Percentiles rank a stretch among this genome's conserved stretches.
Evolutionary conservation across 164 flowering plant species (phyloP).

Genomic region (Chloranthus sessilifolius): DNA sequence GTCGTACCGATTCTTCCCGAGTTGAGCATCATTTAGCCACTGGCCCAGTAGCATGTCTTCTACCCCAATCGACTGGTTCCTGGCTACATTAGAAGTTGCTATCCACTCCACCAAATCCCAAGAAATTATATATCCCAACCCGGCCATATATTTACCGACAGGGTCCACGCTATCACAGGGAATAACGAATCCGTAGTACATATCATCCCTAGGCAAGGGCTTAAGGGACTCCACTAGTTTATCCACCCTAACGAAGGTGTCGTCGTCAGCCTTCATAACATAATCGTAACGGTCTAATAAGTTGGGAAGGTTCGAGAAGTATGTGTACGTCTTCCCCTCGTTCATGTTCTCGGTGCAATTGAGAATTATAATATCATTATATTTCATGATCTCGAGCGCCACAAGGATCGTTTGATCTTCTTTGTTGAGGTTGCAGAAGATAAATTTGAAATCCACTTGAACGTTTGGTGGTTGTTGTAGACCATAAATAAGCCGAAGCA

Average conservation of each 20-base stretch:
- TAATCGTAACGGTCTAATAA: conserved; percentile 9
- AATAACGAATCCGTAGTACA: conserved; percentile 15
- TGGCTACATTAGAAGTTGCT: conserved; percentile 1
- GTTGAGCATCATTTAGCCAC: conserved; percentile 6
- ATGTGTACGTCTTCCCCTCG: conserved; percentile 73
- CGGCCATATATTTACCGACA: conserved; percentile 6
- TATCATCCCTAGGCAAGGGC: conserved; percentile 9
- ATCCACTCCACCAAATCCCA: conserved; percentile 18
- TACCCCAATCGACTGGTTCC: conserved; percentile 6
- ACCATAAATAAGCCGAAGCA: conserved; percentile 73
- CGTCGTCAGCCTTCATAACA: conserved; percentile 20
- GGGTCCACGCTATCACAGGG: conserved; percentile 12
- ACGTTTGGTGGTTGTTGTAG: conserved; percentile 39
- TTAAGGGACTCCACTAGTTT: conserved; percentile 7
- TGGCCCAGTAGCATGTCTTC: conserved; percentile 9
- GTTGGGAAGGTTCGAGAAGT: conserved; percentile 67
- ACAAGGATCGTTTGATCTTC: conserved; percentile 68
- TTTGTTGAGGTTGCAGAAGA: conserved; percentile 79
- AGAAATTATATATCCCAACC: conserved; percentile 15
- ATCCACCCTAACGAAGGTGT: conserved; percentile 7
- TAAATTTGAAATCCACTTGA: conserved; percentile 64
- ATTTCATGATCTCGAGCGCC: conserved; percentile 78
- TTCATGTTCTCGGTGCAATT: conserved; percentile 81
- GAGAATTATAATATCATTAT: conserved; percentile 73
- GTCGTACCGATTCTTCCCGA: conserved; percentile 13